Evolutionary conservation across 495 filamentous ascomycete species (phyloP).

Genomic region (Neurospora sp.): DNA sequence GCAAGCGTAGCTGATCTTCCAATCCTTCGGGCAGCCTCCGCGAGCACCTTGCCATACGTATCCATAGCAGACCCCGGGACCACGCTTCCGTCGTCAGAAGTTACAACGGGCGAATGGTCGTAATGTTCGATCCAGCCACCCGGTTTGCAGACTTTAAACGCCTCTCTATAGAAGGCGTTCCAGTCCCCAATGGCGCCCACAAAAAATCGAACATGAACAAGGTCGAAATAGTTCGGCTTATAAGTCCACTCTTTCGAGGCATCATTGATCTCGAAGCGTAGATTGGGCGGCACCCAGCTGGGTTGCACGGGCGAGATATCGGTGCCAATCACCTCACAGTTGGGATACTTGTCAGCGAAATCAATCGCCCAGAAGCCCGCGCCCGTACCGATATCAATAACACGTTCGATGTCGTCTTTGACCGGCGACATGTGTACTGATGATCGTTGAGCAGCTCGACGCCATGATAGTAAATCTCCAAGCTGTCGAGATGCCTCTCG

Average conservation of each 20-base stretch:
- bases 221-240: slow-evolving; percentile 42
- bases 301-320: slow-evolving; percentile 34
- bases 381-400: slow-evolving; percentile 44
- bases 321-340: slow-evolving; percentile 22
- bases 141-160: slow-evolving; percentile 12
- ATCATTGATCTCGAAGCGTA: slow-evolving; percentile 35
- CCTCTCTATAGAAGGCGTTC: slow-evolving; percentile 31
- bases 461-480: slow-evolving; percentile 10
- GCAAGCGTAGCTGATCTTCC: slow-evolving; percentile 8
- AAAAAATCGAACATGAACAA: slow-evolving; percentile 45
- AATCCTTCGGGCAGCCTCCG: slow-evolving; percentile 3
- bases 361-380: slow-evolving; percentile 42
- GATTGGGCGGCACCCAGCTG: slow-evolving; percentile 27
- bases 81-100: slow-evolving; percentile 12
- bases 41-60: slow-evolving; percentile 13
- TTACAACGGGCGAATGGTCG: slow-evolving; percentile 16
- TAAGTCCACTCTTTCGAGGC: slow-evolving; percentile 38
- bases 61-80: slow-evolving; percentile 3
- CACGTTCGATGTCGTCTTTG: background rate
- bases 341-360: slow-evolving; percentile 31
- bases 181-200: slow-evolving; percentile 44
- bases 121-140: slow-evolving; percentile 18
- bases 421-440: background rate
- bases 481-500: slow-evolving; percentile 12
- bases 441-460: background rate